Percentiles rank a stretch among this genome's conserved stretches.
phyloP scores from a whole-genome alignment of 2,329 filamentous ascomycete species.

The Penicillium crustosum region DNA sequence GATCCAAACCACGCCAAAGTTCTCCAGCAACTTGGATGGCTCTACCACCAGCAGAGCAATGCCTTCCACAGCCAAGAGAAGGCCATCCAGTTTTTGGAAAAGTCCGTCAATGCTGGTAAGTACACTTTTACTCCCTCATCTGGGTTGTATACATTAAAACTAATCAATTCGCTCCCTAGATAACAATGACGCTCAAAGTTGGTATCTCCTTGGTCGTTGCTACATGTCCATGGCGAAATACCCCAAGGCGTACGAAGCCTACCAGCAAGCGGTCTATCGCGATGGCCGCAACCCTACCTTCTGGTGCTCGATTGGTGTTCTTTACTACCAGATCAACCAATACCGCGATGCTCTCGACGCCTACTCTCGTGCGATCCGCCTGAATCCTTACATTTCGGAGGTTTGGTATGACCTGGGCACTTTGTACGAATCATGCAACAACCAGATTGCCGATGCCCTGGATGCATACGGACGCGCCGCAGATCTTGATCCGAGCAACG shows the following conservation, averaged over 20 bases:
- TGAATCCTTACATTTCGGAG: slow-evolving; percentile 98
- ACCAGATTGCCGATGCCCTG: slow-evolving; percentile 92
- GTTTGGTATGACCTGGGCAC: slow-evolving; percentile 99
- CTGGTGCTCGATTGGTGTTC: slow-evolving; percentile 98
- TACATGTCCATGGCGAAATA: slow-evolving; percentile 99
- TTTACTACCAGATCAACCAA: slow-evolving; percentile 99
- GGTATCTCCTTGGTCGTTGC: slow-evolving; percentile 95
- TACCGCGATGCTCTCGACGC: slow-evolving; percentile 97
- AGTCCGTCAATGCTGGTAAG: slow-evolving; percentile 89
- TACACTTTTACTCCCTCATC: no score
- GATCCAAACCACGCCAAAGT: slow-evolving; percentile 98
- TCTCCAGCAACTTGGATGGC: slow-evolving; percentile 93
- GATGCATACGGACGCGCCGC: slow-evolving; percentile 94
- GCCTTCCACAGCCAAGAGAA: slow-evolving; percentile 90
- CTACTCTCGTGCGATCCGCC: slow-evolving; percentile 90
- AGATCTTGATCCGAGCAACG: slow-evolving; percentile 88
- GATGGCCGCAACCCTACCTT: slow-evolving; percentile 97
- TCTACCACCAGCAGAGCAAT: slow-evolving; percentile 93
- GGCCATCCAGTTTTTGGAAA: slow-evolving; percentile 95
- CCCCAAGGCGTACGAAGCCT: slow-evolving; percentile 96
- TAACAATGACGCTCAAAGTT: slow-evolving; percentile 93
- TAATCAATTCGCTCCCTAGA: slow-evolving; percentile 53
- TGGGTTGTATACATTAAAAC: background rate
- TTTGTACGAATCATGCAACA: slow-evolving; percentile 98
- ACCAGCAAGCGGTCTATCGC: slow-evolving; percentile 97